These are phyloP conservation scores for Kwoniella dendrophila DNA, from an alignment of 768 basidiomycete genomes.

Conservation along the genomic window DNA sequence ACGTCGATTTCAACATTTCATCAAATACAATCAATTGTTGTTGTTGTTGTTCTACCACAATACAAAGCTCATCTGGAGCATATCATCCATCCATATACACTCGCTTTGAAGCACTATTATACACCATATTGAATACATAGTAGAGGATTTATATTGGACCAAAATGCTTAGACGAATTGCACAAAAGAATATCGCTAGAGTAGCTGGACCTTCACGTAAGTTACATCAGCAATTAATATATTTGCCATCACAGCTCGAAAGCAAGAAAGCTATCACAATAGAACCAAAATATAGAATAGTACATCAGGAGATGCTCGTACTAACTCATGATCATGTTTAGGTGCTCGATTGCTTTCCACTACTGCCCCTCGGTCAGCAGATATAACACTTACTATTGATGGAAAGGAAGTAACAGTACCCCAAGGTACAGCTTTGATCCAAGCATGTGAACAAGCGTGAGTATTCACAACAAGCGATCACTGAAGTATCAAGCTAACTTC, in stretches of 20 bases:
- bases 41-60: background rate
- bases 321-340: constrained; percentile 7
- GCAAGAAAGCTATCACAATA: background rate
- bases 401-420: constrained; percentile 94
- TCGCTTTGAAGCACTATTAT: background rate
- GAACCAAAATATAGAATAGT: background rate
- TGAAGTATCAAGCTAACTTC: constrained; percentile 19
- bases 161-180: constrained; percentile 33
- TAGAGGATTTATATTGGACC: background rate
- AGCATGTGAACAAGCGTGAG: constrained; percentile 68
- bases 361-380: constrained; percentile 47
- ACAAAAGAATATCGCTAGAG: constrained; percentile 20
- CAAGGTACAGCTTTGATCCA: constrained; percentile 95
- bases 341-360: constrained; percentile 45
- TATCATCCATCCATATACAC: background rate
- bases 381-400: constrained; percentile 91
- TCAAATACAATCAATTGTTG: background rate
- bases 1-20: too few species aligned
- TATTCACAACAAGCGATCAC: background rate
- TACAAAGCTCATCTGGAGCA: constrained; percentile 7
- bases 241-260: constrained; percentile 4
- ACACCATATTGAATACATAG: background rate
- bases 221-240: background rate
- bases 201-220: constrained; percentile 28
- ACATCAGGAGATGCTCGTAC: background rate